These are phyloP conservation scores for Xylaria sp. DNA, from an alignment of 2,329 filamentous ascomycete species.

Conservation along the genomic window DNA sequence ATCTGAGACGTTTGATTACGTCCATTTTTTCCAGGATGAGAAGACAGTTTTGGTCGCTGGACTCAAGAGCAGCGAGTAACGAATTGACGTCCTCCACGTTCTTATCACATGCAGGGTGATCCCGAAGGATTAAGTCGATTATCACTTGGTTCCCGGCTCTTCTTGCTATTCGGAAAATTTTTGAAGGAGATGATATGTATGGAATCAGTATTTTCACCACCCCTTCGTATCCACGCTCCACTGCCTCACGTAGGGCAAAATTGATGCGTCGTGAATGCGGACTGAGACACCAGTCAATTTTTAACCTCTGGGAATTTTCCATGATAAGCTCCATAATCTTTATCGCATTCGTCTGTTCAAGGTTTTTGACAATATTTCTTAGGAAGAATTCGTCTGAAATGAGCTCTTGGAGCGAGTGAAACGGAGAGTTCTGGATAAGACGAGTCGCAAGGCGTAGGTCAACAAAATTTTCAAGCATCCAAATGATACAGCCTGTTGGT, in stretches of 20 bases:
- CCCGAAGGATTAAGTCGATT: background rate
- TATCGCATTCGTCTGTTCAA: background rate
- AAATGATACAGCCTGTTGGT: too few species aligned
- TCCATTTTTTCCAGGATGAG: background rate
- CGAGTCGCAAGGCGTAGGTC: background rate
- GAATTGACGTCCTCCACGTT: background rate
- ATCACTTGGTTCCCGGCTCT: background rate
- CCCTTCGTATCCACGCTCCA: background rate
- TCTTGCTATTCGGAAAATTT: background rate
- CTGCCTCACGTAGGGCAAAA: background rate
- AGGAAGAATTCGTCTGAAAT: background rate
- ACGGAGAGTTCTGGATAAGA: background rate
- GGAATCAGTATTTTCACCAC: background rate
- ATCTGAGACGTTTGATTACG: background rate
- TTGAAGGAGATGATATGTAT: background rate
- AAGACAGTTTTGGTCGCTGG: background rate
- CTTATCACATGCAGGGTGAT: background rate
- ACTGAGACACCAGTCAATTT: background rate
- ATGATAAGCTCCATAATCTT: background rate
- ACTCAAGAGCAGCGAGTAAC: background rate
- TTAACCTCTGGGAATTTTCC: background rate
- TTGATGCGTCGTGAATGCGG: too few species aligned
- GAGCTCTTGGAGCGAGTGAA: background rate
- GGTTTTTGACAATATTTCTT: background rate
- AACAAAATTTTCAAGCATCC: accelerated